Evolutionary conservation across 1,284 basidiomycete genomes (phyloP), one percentile per base, ranked within the genome.

Genomic region (Flammula alnicola): DNA sequence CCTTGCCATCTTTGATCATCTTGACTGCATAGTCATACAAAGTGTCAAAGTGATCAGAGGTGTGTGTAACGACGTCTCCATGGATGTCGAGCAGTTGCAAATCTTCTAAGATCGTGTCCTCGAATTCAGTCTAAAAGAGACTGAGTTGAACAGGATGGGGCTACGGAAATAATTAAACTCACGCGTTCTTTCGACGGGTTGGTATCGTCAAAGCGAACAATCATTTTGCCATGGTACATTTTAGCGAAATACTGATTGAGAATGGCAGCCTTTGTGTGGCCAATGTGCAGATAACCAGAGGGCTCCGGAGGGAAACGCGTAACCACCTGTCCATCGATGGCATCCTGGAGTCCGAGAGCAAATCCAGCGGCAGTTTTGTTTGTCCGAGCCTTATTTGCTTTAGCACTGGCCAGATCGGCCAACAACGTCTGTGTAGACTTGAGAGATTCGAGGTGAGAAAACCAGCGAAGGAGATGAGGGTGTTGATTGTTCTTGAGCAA

Each of bases 301-400:
- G 97, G 97, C 78, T 99, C 97, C 25, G 97, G 97, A 33, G 97
- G 96, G 73, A 99, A 97, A 52, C 97, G 88, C 3, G 97, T 98
- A 22, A 98, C 91, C 33, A 99, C 97, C 65, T 95, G 78, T 42
- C 95, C 95, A 63, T 91, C 84, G 55, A 88, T 80, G 29, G 95
- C 96, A 66, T 85, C 81, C 60, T 91, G 87, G 25, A 99, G 78
- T 54, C 95, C 96, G 17, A 98, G 82, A 40, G 95, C 86, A 68
- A 99, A 98, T 9, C 88, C 86, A 20, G 91, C 87, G 6, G 93
- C 92, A 5, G 88, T 85, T 67, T 88, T 90, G 55, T 80, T 88
- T 4, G 75, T 76, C 36, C 86, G 79, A 2, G 83, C 81, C 66
- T 91, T 91, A 67, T 75, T 81, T 14, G 87, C 82, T 68, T 93